These are phyloP conservation scores for Talaromyces liani DNA, from an alignment of 495 filamentous ascomycete genomes.

Conservation along the genomic window DNA sequence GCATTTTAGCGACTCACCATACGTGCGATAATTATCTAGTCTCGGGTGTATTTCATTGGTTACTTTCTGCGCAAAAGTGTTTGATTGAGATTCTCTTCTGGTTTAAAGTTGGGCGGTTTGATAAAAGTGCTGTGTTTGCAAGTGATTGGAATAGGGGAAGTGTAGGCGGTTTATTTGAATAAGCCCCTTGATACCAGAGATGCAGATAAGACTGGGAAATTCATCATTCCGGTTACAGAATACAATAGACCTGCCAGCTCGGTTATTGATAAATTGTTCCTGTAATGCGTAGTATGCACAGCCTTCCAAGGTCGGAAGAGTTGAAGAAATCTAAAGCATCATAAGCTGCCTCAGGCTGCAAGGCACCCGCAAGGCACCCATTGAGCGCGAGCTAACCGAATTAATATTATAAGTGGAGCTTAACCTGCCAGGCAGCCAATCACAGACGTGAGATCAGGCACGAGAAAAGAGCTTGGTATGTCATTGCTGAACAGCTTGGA, in stretches of 20 bases:
- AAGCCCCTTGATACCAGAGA: background rate
- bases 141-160: background rate
- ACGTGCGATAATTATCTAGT: background rate
- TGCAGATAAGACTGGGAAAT: background rate
- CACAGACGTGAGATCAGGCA: background rate
- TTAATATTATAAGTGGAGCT: background rate
- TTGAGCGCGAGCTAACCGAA: background rate
- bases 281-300: background rate
- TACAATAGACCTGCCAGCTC: background rate
- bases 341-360: conserved; percentile 1
- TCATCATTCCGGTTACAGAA: background rate
- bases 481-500: background rate
- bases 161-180: background rate
- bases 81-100: background rate
- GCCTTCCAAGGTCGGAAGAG: background rate
- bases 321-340: background rate
- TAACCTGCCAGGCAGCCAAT: background rate
- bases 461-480: conserved; percentile 8
- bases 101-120: background rate
- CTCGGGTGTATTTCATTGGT: conserved; percentile 7
- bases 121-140: background rate
- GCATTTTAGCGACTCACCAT: background rate
- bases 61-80: background rate
- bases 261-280: background rate
- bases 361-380: background rate